Evolutionary conservation across 371 early-diverging fungal genomes (phyloP), one percentile per base, ranked within the genome.

Genomic region (Rhizopus stolonifer): DNA sequence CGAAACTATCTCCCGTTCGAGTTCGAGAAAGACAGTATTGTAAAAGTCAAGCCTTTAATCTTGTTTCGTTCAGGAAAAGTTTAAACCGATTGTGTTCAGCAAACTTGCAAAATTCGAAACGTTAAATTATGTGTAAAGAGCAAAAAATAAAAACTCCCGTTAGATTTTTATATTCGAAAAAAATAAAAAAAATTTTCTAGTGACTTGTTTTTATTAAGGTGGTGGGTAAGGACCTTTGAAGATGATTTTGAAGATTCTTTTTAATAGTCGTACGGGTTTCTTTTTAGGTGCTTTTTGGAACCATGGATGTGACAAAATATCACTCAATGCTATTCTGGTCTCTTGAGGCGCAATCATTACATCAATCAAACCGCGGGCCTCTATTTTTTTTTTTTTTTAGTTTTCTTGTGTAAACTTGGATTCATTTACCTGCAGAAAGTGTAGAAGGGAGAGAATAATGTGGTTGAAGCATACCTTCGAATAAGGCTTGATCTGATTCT

Each of bases 281-380:
- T 49, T 52, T 24, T 48, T 50, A 31, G 49, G 36, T 42, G 22
- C 52, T 1, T 42, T 53, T 24, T n/a, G 15, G 23, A 78, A 46
- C 78, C 78, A 78, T 15, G 72, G 70, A 42, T 78, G 78, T 43
- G 58, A 69, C 38, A 64, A 44, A 36, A 78, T 49, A n/a, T 67
- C 56, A 55, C 69, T 70, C 15, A 74, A 36, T 13, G 72, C 64
- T 7, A 69, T 74, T 38, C 78, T 52, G 5, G 59, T 55, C 9
- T 49, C 23, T 18, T 60, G 60, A 1, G 78, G 78, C 7, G 67
- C 60, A 14, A 78, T 45, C 70, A 72, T 67, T n/a, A 65, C 60
- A 19, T 69, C 60, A 24, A 78, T 46, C 17, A 78, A 43, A 52
- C 72, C 74, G 39, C 64, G 64, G 4, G 56, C 74, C 49, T 77